Percentiles rank a stretch among this genome's conserved stretches.
phyloP scores from a whole-genome alignment of 257 asterid species.

The Capsicum chinense region DNA sequence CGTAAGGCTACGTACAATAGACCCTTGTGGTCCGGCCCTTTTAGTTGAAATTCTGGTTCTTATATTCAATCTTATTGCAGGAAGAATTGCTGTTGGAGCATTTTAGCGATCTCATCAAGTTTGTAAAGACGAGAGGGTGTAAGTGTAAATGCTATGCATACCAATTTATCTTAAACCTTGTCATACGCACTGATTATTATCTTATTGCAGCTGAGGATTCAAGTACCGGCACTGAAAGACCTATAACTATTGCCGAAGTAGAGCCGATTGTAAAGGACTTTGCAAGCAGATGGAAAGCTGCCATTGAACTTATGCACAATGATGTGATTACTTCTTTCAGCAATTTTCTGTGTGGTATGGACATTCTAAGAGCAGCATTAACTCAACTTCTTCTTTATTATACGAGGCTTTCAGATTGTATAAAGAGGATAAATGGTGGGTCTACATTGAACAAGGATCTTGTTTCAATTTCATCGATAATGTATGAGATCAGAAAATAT shows the following conservation, averaged over 20 bases:
- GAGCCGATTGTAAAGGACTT: conserved; percentile 95
- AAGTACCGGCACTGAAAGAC: conserved; percentile 61
- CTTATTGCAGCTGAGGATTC: conserved; percentile 75
- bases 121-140: conserved; percentile 92
- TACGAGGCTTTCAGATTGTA: conserved; percentile 91
- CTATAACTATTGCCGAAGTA: conserved; percentile 70
- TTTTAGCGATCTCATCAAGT: conserved; percentile 82
- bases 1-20: no score
- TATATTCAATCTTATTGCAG: conserved; percentile 48
- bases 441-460: conserved; percentile 89
- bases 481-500: conserved; percentile 92
- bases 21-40: no score
- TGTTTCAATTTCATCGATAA: conserved; percentile 87
- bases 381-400: conserved; percentile 91
- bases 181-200: conserved; percentile 29
- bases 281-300: conserved; percentile 90
- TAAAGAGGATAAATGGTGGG: conserved; percentile 79
- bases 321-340: conserved; percentile 92
- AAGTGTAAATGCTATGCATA: conserved; percentile 40
- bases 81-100: conserved; percentile 91
- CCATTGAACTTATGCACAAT: conserved; percentile 96
- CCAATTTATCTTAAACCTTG: background rate
- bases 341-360: conserved; percentile 96
- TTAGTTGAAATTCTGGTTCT: background rate
- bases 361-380: conserved; percentile 90